Percentiles rank a stretch among this genome's conserved stretches.
phyloP scores from a whole-genome alignment of 1,284 basidiomycete genomes.

The Cutaneotrichosporon daszewskae region DNA sequence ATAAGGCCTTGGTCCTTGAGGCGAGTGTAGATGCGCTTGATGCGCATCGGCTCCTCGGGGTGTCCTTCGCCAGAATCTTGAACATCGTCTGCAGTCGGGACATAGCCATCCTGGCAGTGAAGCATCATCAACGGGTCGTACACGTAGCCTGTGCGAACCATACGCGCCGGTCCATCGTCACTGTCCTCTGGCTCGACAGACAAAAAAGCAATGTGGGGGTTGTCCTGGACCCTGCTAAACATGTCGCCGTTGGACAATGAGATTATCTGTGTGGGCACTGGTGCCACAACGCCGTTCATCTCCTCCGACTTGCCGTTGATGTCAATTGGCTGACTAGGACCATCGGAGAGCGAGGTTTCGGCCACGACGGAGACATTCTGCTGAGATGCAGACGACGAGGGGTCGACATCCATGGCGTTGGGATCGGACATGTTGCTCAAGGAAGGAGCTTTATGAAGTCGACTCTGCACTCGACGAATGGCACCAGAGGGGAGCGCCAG shows the following conservation, averaged over 20 bases:
- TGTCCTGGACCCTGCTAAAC: neutral
- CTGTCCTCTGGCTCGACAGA: neutral
- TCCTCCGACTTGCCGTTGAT: neutral
- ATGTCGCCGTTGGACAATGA: neutral
- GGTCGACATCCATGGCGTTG: constrained; percentile 23
- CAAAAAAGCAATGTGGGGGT: neutral
- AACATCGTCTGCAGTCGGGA: constrained; percentile 49
- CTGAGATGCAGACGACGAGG: constrained; percentile 3
- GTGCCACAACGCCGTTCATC: neutral
- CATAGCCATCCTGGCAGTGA: constrained; percentile 54
- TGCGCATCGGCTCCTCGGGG: constrained; percentile 84
- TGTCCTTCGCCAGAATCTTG: constrained; percentile 52
- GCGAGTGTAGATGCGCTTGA: constrained; percentile 67
- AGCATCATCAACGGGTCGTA: constrained; percentile 83
- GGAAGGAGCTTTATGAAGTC: too few species aligned
- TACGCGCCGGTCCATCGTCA: constrained; percentile 6
- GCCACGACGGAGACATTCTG: neutral
- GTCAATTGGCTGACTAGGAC: too few species aligned
- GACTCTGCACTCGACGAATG: too few species aligned
- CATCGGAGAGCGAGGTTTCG: too few species aligned
- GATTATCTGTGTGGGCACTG: neutral
- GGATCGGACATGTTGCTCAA: constrained; percentile 10
- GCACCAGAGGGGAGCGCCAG: too few species aligned
- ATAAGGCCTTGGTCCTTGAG: constrained; percentile 61
- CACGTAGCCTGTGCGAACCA: constrained; percentile 64